Evolutionary conservation across 2,329 filamentous ascomycete genomes (phyloP).

Genomic region (Colletotrichum brevisporum): DNA sequence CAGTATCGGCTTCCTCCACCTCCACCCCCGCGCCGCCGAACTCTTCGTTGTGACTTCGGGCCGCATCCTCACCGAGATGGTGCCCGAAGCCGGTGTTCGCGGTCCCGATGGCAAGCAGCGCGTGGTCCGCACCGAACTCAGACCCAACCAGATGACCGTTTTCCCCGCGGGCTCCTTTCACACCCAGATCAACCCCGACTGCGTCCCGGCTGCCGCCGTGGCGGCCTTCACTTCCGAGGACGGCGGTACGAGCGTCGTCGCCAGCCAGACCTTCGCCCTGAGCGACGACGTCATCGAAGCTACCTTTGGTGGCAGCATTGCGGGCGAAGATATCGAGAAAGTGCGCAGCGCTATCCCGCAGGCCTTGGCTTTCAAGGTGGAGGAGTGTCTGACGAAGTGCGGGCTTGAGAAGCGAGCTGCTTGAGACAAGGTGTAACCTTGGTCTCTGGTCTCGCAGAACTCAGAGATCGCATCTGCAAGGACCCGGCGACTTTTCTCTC

Average conservation of each 20-base stretch:
- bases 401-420: slow-evolving; percentile 46
- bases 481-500: no score
- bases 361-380: slow-evolving; percentile 65
- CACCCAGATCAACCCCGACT: slow-evolving; percentile 69
- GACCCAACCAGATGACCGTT: slow-evolving; percentile 62
- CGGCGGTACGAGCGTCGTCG: slow-evolving; percentile 63
- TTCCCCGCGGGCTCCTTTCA: slow-evolving; percentile 70
- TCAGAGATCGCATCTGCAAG: no score
- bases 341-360: slow-evolving; percentile 59
- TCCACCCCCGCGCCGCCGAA: slow-evolving; percentile 60
- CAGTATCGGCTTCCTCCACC: slow-evolving; percentile 68
- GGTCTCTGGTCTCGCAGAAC: no score
- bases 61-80: slow-evolving; percentile 56
- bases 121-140: slow-evolving; percentile 51
- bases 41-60: slow-evolving; percentile 60
- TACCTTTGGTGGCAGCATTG: slow-evolving; percentile 60
- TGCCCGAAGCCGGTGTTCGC: slow-evolving; percentile 62
- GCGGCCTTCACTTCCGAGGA: slow-evolving; percentile 65
- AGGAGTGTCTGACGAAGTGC: slow-evolving; percentile 64
- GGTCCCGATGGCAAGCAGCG: slow-evolving; percentile 45
- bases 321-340: slow-evolving; percentile 60
- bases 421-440: background rate
- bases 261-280: slow-evolving; percentile 64
- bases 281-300: slow-evolving; percentile 60
- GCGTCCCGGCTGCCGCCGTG: slow-evolving; percentile 63